phyloP scores from a whole-genome alignment of 78 protist species.

The Cavenderia fasciculata region DNA sequence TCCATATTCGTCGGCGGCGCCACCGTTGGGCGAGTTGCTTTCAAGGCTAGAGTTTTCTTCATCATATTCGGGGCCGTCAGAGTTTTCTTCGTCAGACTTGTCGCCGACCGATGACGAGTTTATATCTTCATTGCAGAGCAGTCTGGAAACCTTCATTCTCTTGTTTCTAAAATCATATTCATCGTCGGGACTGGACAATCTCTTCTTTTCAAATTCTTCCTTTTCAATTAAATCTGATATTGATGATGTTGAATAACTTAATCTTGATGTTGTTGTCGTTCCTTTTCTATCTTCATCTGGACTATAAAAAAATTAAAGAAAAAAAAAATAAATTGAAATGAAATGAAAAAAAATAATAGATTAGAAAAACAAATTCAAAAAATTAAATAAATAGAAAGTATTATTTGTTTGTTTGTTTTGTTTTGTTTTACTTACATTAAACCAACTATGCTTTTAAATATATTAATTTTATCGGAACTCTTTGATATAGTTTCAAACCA shows the following conservation, averaged over 20 bases:
- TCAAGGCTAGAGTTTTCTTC: conserved; percentile 67
- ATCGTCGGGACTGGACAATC: background rate
- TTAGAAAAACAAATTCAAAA: background rate
- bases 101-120: too few species aligned
- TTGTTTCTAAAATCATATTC: conserved; percentile 26
- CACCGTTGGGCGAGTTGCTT: conserved; percentile 60
- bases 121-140: conserved; percentile 53
- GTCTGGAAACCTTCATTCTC: conserved; percentile 66
- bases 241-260: conserved; percentile 54
- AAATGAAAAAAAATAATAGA: background rate
- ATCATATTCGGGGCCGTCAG: conserved; percentile 32
- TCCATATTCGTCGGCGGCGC: background rate
- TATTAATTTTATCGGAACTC: conserved; percentile 59
- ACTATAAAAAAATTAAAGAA: background rate
- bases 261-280: too few species aligned
- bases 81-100: conserved; percentile 59
- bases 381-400: too few species aligned
- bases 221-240: conserved; percentile 46
- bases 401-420: too few species aligned
- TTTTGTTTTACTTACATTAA: background rate
- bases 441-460: conserved; percentile 60
- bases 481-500: conserved; percentile 73
- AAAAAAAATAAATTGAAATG: background rate
- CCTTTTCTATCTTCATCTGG: conserved; percentile 22
- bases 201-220: conserved; percentile 1